Percentiles rank a stretch among this genome's conserved stretches.
Evolutionary conservation across 108 stramenopile species (phyloP).

Genomic region (Cyclotella atomus): DNA sequence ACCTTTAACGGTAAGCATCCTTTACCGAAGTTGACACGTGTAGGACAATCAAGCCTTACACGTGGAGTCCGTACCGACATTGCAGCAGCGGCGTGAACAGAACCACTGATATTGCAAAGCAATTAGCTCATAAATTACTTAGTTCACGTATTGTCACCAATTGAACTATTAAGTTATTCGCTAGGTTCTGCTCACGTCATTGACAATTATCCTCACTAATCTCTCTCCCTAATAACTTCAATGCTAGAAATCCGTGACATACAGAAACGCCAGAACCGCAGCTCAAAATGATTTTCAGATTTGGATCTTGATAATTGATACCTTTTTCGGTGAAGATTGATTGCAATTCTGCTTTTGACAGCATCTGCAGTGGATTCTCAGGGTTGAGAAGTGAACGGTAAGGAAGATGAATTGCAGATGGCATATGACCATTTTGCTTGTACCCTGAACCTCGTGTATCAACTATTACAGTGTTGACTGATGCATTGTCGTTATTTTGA

Average conservation of each 20-base stretch:
- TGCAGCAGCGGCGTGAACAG: too few species aligned
- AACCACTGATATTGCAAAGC: too few species aligned
- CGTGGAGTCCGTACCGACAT: too few species aligned
- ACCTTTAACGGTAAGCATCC: too few species aligned
- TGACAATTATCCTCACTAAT: too few species aligned
- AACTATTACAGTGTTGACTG: slow-evolving; percentile 49
- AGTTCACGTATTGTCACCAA: too few species aligned
- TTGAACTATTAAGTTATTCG: too few species aligned
- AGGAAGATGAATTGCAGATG: slow-evolving; percentile 72
- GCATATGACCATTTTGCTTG: slow-evolving; percentile 76
- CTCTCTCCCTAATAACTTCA: slow-evolving; percentile 67
- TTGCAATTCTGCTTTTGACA: slow-evolving; percentile 56
- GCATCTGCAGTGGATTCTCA: slow-evolving; percentile 52
- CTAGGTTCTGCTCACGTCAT: too few species aligned
- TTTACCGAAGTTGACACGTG: too few species aligned
- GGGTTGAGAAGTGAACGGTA: slow-evolving; percentile 57
- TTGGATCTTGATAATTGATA: slow-evolving; percentile 47
- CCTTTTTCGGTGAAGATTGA: slow-evolving; percentile 52
- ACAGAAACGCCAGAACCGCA: slow-evolving; percentile 85
- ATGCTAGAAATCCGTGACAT: slow-evolving; percentile 65
- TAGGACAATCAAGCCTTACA: too few species aligned
- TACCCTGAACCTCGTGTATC: slow-evolving; percentile 69
- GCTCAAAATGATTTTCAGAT: slow-evolving; percentile 55
- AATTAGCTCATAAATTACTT: too few species aligned
- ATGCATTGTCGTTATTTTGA: neutral